phyloP scores from a whole-genome alignment of 805 yeast species.

The Pichia gijzeniarum region DNA sequence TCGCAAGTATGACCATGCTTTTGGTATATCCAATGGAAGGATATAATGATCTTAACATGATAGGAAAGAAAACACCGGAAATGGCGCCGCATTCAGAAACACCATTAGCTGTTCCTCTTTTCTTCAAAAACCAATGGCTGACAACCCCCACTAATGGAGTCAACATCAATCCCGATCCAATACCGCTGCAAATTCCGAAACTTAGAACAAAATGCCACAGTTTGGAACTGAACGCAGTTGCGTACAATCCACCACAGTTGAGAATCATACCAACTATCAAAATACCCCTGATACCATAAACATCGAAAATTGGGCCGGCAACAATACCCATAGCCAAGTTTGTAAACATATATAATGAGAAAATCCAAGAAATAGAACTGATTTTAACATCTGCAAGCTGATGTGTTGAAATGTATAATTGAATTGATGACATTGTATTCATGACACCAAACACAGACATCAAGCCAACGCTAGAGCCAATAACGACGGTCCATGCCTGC shows the following conservation, averaged over 20 bases:
- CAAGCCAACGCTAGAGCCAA: slow-evolving; percentile 54
- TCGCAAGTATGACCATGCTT: slow-evolving; percentile 47
- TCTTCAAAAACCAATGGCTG: slow-evolving; percentile 58
- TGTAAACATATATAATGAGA: slow-evolving; percentile 50
- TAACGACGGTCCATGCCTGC: slow-evolving; percentile 48
- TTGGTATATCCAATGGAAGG: slow-evolving; percentile 44
- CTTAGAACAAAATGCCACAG: slow-evolving; percentile 59
- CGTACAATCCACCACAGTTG: slow-evolving; percentile 21
- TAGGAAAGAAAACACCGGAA: slow-evolving; percentile 49
- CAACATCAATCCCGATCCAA: slow-evolving; percentile 54
- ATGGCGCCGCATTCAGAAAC: slow-evolving; percentile 45
- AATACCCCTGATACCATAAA: slow-evolving; percentile 48
- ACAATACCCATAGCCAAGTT: slow-evolving; percentile 37
- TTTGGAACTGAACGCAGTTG: slow-evolving; percentile 39
- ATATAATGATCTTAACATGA: slow-evolving; percentile 45
- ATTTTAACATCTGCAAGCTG: slow-evolving; percentile 43
- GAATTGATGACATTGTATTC: slow-evolving; percentile 57
- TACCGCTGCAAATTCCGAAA: slow-evolving; percentile 51
- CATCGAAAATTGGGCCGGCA: slow-evolving; percentile 51
- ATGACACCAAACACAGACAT: slow-evolving; percentile 50
- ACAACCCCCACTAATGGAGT: slow-evolving; percentile 58
- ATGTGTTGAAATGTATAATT: slow-evolving; percentile 52
- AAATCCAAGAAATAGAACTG: slow-evolving; percentile 59
- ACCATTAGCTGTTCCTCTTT: slow-evolving; percentile 52
- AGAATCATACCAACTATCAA: slow-evolving; percentile 42